phyloP scores from a whole-genome alignment of 2,329 filamentous ascomycete species.

The Ophiostoma ips region DNA sequence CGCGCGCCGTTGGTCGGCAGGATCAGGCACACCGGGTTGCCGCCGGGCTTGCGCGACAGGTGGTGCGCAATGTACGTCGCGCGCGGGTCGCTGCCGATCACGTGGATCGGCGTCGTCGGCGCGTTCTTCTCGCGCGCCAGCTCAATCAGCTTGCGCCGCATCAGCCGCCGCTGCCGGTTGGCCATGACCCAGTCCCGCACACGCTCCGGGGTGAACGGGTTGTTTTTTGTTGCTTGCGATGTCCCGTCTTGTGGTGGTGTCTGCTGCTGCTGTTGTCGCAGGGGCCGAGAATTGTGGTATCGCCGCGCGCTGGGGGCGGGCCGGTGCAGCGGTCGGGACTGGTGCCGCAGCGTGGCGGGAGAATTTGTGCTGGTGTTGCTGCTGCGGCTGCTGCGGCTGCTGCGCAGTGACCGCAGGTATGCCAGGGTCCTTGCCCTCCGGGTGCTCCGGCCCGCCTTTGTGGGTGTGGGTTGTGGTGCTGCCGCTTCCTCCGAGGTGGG shows the following conservation, averaged over 20 bases:
- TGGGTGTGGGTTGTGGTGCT: background rate
- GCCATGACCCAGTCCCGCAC: background rate
- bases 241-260: too few relatives aligned
- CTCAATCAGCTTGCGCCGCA: background rate
- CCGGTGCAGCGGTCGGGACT: too few relatives aligned
- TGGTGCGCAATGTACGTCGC: constrained; percentile 20
- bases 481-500: too few relatives aligned
- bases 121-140: background rate
- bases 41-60: constrained; percentile 17
- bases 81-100: constrained; percentile 17
- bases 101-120: constrained; percentile 13
- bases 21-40: constrained; percentile 20
- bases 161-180: background rate
- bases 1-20: constrained; percentile 12
- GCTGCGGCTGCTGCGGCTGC: background rate
- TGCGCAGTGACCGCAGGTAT: background rate
- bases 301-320: too few relatives aligned
- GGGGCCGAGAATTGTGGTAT: too few relatives aligned
- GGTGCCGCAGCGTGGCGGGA: too few relatives aligned
- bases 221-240: background rate
- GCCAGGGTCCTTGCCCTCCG: background rate
- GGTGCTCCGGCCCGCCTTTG: background rate
- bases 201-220: background rate
- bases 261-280: too few relatives aligned
- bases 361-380: background rate